Percentiles rank a stretch among this genome's conserved stretches.
Conservation (phyloP, 2,329 filamentous ascomycete genomes). For the Stagonosporopsis cucurbitacearum region DNA sequence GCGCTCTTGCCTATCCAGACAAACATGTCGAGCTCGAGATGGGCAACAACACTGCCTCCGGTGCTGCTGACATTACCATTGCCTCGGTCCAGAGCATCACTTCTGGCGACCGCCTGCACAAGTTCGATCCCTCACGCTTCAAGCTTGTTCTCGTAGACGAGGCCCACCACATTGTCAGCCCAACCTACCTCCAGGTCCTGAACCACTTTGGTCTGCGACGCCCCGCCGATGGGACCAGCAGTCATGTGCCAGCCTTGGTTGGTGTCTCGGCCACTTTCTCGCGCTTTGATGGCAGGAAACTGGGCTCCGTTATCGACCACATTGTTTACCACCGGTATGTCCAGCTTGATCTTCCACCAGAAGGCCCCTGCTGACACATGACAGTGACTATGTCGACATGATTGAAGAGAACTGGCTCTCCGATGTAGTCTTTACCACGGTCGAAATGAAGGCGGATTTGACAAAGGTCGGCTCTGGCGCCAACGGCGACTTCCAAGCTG, state of each 20-base stretch:
- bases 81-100: constrained; percentile 87
- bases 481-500: constrained; percentile 79
- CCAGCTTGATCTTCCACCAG: too few relatives aligned
- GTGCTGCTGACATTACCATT: constrained; percentile 87
- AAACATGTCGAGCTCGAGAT: constrained; percentile 91
- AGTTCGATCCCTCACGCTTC: constrained; percentile 80
- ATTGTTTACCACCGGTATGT: constrained; percentile 86
- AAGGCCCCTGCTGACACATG: constrained; percentile 7
- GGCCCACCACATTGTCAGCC: constrained; percentile 93
- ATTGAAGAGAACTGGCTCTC: constrained; percentile 91
- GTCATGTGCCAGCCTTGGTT: constrained; percentile 65
- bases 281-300: constrained; percentile 81
- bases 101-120: constrained; percentile 76
- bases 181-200: constrained; percentile 76
- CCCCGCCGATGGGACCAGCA: constrained; percentile 44
- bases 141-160: constrained; percentile 95
- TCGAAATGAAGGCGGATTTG: constrained; percentile 81
- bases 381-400: constrained; percentile 74
- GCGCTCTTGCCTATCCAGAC: constrained; percentile 76
- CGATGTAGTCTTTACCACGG: constrained; percentile 92
- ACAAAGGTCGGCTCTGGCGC: constrained; percentile 68
- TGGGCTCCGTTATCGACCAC: constrained; percentile 87
- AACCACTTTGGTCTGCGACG: constrained; percentile 77
- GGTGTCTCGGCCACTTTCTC: constrained; percentile 86
- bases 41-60: constrained; percentile 77